phyloP scores from a whole-genome alignment of 371 early-diverging fungal genomes.

The Actinomucor elegans region DNA sequence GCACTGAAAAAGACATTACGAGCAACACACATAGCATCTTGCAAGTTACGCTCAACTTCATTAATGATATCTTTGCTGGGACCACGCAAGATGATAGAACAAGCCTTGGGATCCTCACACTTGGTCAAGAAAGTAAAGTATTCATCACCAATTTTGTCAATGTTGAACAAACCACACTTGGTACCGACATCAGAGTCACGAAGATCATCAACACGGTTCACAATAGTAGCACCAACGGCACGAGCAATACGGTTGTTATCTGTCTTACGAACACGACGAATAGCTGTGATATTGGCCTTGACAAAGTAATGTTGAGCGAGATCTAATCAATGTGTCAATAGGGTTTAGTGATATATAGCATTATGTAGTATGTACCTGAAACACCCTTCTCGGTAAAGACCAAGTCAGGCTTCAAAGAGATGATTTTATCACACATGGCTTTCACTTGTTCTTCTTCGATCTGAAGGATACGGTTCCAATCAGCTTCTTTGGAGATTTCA shows the following conservation, averaged over 20 bases:
- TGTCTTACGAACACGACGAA: constrained; percentile 98
- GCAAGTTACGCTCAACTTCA: constrained; percentile 99
- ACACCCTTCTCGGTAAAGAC: constrained; percentile 99
- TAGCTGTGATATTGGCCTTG: constrained; percentile 97
- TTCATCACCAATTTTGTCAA: constrained; percentile 99
- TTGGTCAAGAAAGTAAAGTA: constrained; percentile 95
- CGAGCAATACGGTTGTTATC: constrained; percentile 99
- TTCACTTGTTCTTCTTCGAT: constrained; percentile 99
- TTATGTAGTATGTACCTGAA: constrained; percentile 62
- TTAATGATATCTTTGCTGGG: constrained; percentile 98
- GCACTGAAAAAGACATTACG: constrained; percentile 98
- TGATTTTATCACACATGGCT: constrained; percentile 95
- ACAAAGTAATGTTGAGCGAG: constrained; percentile 97
- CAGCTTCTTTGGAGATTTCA: constrained; percentile 96
- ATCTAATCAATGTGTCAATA: too few relatives aligned
- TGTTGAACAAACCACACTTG: constrained; percentile 93
- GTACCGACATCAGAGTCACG: constrained; percentile 96
- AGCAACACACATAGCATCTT: constrained; percentile 99
- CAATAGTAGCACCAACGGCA: constrained; percentile 97
- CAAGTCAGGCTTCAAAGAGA: constrained; percentile 96
- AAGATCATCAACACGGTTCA: constrained; percentile 97
- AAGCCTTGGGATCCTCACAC: constrained; percentile 98
- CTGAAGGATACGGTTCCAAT: constrained; percentile 96
- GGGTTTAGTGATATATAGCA: background rate
- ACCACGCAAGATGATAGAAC: constrained; percentile 98